phyloP scores from a whole-genome alignment of 2,329 filamentous ascomycete genomes.

The Botrytis deweyae region DNA sequence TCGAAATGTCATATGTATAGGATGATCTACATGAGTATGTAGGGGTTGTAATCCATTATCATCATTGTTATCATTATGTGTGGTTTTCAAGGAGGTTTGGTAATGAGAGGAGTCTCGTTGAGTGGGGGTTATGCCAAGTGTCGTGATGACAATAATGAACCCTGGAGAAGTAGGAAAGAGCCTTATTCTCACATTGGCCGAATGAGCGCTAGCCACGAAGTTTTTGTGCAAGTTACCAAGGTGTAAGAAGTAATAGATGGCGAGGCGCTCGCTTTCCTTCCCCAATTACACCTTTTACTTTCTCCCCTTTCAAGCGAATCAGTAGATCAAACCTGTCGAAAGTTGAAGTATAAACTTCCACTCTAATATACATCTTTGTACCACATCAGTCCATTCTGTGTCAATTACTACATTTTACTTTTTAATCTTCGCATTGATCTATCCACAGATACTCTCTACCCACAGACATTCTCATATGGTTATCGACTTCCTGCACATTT shows the following conservation, averaged over 20 bases:
- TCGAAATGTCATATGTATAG: conserved; percentile 9
- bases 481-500: background rate
- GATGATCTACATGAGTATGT: conserved; percentile 5
- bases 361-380: background rate
- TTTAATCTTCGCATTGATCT: background rate
- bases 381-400: background rate
- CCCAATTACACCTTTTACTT: background rate
- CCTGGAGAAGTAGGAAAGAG: background rate
- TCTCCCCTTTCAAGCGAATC: background rate
- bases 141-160: background rate
- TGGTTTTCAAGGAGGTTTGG: background rate
- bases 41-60: background rate
- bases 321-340: background rate
- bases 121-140: background rate
- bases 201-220: conserved; percentile 3
- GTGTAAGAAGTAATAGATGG: background rate
- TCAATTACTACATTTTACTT: background rate
- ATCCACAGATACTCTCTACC: background rate
- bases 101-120: background rate
- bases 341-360: background rate
- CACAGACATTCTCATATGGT: background rate
- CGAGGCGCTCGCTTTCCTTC: background rate
- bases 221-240: background rate
- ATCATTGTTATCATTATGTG: background rate
- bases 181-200: background rate